A percentile compares a stretch with the other conserved stretches of the same genome.
Conservation (phyloP, 1,284 basidiomycete genomes). For the Cryptococcus amylolentus region DNA sequence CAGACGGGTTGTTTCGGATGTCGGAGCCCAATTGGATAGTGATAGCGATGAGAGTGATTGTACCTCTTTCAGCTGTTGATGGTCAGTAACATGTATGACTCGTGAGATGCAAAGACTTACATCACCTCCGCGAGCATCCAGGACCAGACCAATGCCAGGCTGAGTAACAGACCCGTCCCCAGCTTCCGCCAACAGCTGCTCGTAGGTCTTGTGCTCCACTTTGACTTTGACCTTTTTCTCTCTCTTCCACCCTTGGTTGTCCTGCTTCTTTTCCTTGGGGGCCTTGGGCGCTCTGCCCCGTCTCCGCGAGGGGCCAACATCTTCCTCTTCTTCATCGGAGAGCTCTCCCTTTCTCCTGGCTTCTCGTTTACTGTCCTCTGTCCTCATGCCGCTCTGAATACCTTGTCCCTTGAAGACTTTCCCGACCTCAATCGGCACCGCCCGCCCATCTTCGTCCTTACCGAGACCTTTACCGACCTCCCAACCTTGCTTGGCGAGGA, state of each 20-base stretch:
- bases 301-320: constrained; percentile 47
- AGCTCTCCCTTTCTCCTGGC: constrained; percentile 63
- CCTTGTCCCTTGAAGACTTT: constrained; percentile 66
- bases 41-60: constrained; percentile 75
- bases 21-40: constrained; percentile 75
- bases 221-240: constrained; percentile 78
- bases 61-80: constrained; percentile 67
- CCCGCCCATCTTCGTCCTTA: constrained; percentile 72
- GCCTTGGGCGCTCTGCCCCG: constrained; percentile 2
- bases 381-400: constrained; percentile 82
- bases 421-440: constrained; percentile 79
- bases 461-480: constrained; percentile 77
- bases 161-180: constrained; percentile 52
- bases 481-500: constrained; percentile 96
- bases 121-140: constrained; percentile 89
- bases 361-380: constrained; percentile 80
- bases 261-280: constrained; percentile 10
- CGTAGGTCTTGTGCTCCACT: constrained; percentile 90
- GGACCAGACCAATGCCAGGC: constrained; percentile 72
- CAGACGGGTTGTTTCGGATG: constrained; percentile 75
- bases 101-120: constrained; percentile 49
- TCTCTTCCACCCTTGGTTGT: constrained; percentile 51
- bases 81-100: neutral
- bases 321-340: constrained; percentile 64
- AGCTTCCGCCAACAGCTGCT: constrained; percentile 83